Base-by-base conservation (phyloP, 495 filamentous ascomycete genomes). In the Penicillium verhagenii region DNA sequence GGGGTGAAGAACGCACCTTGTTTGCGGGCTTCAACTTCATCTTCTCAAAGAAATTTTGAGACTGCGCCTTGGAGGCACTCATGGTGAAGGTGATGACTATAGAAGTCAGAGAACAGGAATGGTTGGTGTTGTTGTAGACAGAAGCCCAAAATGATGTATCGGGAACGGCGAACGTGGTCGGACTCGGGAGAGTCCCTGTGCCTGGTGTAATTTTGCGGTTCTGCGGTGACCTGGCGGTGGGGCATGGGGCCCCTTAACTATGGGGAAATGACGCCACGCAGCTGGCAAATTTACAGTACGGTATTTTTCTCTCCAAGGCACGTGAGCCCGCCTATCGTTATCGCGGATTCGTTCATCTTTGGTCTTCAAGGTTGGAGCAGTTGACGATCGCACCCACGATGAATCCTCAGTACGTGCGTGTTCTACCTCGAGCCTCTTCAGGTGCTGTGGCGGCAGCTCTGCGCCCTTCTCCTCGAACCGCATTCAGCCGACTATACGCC, bases 21-120 rank as follows among this genome's bases (percentile, higher is more conserved):
- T 98, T 98, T 55, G 92, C 91, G 57, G 87, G 83, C 71, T 96
- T 95, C 45, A 86, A 76, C 78, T 93, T 95, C 70, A 97, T 79
- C 80, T 96, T 97, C 84, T 96, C 91, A 75, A 98, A 98, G 68
- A 97, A 90, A 76, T 92, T 92, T 73, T 95, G 89, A 70, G 92
- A 96, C 77, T 96, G 81, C 67, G 92, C 85, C 82, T 97, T 98
- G 26, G 90, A 86, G 69, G 94, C 94, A 73, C 84, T 89, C 92
- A 97, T 78, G 38, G 65, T 84, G 20, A 33, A 35, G 43, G 53
- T 20, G 40, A 19, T 26, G 43, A 24, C 26, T 43, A 62, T 9
- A 40, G 48, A 29, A 52, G 16, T 4, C 16, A n/a, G 40, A 14
- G 21, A 37, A 33, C 46, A 54, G 53, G 6, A 33, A 44, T 42